Percentiles rank a stretch among this genome's conserved stretches.
Evolutionary conservation across 768 basidiomycete genomes (phyloP).

Genomic region (Russula abietina): DNA sequence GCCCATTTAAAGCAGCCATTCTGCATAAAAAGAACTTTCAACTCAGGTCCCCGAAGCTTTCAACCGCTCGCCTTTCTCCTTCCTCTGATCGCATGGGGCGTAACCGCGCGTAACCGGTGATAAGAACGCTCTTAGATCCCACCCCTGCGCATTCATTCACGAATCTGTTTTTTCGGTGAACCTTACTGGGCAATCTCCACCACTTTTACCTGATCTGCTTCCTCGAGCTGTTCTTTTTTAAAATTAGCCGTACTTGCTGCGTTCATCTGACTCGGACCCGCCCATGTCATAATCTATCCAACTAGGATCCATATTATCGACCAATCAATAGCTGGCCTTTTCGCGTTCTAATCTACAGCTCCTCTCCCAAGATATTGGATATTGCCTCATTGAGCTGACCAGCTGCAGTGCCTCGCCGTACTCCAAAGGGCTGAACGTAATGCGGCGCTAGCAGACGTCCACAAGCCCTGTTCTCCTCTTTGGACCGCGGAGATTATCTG

Average conservation of each 20-base stretch:
- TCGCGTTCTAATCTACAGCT: neutral
- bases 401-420: neutral
- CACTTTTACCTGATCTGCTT: neutral
- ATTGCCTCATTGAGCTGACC: neutral
- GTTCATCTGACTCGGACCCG: neutral
- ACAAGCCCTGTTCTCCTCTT: neutral
- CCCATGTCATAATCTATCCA: neutral
- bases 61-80: neutral
- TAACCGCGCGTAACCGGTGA: neutral
- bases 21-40: neutral
- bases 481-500: neutral
- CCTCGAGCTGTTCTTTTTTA: neutral
- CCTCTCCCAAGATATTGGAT: neutral
- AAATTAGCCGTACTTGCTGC: neutral
- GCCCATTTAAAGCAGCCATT: neutral
- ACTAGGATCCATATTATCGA: neutral
- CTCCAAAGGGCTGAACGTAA: neutral
- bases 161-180: neutral
- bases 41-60: slow-evolving; percentile 3
- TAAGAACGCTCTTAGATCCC: neutral
- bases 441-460: neutral
- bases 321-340: slow-evolving; percentile 1
- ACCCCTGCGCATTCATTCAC: neutral
- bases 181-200: neutral
- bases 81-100: neutral